These are phyloP conservation scores for Alternaria atra DNA, from an alignment of 2,329 filamentous ascomycete species.

Conservation along the genomic window DNA sequence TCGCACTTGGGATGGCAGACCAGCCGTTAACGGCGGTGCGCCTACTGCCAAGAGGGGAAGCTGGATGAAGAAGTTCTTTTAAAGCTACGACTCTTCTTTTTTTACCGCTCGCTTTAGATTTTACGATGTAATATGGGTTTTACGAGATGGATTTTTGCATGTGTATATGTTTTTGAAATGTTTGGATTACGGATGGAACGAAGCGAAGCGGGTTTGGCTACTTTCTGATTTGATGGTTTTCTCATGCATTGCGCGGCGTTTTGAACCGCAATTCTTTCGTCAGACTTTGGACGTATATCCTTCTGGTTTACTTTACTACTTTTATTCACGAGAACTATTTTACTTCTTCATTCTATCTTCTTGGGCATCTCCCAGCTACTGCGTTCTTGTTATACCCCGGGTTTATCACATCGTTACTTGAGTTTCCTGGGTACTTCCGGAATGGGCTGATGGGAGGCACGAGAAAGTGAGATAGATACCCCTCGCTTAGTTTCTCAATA, in stretches of 20 bases:
- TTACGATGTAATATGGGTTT: conserved; percentile 1
- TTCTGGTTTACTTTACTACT: conserved; percentile 1
- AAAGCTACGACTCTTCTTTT: background rate
- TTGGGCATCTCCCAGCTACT: background rate
- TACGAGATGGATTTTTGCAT: background rate
- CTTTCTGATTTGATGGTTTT: background rate
- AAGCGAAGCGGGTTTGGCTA: background rate
- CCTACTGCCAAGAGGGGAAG: conserved; percentile 53
- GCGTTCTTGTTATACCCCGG: conserved; percentile 12
- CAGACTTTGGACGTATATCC: no score
- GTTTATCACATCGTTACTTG: conserved; percentile 2
- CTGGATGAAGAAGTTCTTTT: conserved; percentile 59
- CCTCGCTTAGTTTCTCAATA: conserved; percentile 3
- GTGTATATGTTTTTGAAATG: conserved; percentile 4
- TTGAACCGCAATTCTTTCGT: background rate
- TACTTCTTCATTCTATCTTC: background rate
- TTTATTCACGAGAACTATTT: conserved; percentile 4
- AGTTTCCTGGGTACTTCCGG: conserved; percentile 1
- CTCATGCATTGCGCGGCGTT: conserved; percentile 6
- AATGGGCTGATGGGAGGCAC: conserved; percentile 1
- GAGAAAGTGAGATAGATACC: conserved; percentile 25
- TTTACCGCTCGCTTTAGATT: background rate
- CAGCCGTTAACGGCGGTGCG: conserved; percentile 38
- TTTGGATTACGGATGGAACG: background rate
- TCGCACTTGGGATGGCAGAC: conserved; percentile 54